phyloP scores from a whole-genome alignment of 176 grass and related monocot genomes.

The Bonia amplexicaulis region DNA sequence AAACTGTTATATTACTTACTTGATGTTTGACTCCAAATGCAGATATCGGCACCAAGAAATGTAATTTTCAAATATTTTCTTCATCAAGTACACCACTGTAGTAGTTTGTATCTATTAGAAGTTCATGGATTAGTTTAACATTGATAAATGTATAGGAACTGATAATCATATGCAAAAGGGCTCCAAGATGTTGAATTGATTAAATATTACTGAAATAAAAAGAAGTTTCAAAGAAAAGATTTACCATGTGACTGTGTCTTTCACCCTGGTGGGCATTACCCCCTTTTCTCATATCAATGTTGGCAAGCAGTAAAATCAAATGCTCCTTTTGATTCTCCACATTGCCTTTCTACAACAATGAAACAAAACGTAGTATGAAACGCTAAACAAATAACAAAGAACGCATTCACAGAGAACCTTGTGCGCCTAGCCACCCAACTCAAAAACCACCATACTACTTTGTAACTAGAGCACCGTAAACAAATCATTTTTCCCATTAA shows the following conservation, averaged over 20 bases:
- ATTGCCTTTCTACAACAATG: conserved; percentile 68
- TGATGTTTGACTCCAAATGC: conserved; percentile 48
- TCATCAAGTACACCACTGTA: conserved; percentile 48
- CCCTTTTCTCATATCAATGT: conserved; percentile 56
- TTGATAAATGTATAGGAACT: neutral
- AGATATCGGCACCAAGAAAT: conserved; percentile 81
- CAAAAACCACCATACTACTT: neutral
- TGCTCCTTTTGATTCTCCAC: conserved; percentile 97
- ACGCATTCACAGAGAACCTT: neutral
- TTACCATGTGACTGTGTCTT: conserved; percentile 26
- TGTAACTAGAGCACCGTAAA: neutral
- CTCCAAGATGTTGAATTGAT: neutral
- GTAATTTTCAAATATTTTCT: conserved; percentile 81
- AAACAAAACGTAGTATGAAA: conserved; percentile 27
- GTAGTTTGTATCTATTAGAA: conserved; percentile 37
- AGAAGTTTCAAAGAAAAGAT: neutral
- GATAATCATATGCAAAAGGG: neutral
- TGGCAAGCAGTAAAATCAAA: conserved; percentile 97
- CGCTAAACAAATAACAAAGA: conserved; percentile 14
- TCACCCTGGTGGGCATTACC: neutral
- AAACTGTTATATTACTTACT: conserved; percentile 39
- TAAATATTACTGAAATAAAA: neutral
- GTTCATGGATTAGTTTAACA: neutral
- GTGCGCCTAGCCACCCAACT: neutral
- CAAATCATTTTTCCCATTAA: neutral